Percentiles rank a stretch among this genome's conserved stretches.
phyloP scores from a whole-genome alignment of 257 asterid species.

The Rhazya stricta region DNA sequence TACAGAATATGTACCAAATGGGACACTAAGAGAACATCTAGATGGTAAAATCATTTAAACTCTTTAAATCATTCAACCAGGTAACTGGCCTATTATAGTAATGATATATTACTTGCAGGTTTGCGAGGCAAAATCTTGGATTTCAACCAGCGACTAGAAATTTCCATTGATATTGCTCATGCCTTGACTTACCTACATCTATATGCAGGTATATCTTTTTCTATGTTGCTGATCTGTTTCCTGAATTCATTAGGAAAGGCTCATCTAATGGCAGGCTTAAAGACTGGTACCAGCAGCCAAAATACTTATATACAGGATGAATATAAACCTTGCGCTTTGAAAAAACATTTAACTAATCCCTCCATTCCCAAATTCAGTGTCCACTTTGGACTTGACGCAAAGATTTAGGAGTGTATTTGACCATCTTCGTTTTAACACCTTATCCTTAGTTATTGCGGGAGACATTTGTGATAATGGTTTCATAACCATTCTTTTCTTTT shows the following conservation, averaged over 20 bases:
- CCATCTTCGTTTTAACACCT: background rate
- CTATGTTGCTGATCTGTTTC: slow-evolving; percentile 19
- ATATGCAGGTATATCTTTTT: slow-evolving; percentile 63
- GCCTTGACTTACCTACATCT: slow-evolving; percentile 92
- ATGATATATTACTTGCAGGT: slow-evolving; percentile 48
- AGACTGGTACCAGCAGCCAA: background rate
- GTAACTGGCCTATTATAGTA: slow-evolving; percentile 9
- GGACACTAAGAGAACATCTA: slow-evolving; percentile 93
- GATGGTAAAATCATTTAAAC: slow-evolving; percentile 59
- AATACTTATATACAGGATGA: background rate
- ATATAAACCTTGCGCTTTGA: background rate
- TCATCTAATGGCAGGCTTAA: background rate
- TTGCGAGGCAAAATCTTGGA: slow-evolving; percentile 64
- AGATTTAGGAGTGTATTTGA: background rate
- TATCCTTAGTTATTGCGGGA: background rate
- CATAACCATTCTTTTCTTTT: background rate
- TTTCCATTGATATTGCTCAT: slow-evolving; percentile 85
- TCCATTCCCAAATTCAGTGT: background rate
- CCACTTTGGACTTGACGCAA: background rate
- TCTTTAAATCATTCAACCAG: slow-evolving; percentile 6
- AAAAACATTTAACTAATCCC: background rate
- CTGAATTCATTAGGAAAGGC: background rate
- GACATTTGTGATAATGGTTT: background rate
- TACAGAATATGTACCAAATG: slow-evolving; percentile 90
- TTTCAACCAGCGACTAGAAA: slow-evolving; percentile 90